A percentile compares a stretch with the other conserved stretches of the same genome.
These are phyloP conservation scores for Lentinula lateritia DNA, from an alignment of 768 basidiomycete species.

Conservation along the genomic window DNA sequence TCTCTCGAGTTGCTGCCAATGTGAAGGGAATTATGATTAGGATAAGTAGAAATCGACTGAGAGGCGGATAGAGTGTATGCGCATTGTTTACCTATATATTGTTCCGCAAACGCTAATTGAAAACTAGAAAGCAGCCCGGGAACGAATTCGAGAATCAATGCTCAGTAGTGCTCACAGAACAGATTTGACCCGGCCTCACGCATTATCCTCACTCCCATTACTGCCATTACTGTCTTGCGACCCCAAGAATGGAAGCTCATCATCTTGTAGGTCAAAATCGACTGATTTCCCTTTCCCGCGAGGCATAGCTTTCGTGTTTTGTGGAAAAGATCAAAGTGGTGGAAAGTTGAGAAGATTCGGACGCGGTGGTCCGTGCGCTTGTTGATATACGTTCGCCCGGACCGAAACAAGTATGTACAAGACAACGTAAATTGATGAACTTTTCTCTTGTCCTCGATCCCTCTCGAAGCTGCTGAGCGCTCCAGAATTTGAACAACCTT, in stretches of 20 bases:
- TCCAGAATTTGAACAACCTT: not conserved
- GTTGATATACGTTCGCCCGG: not conserved
- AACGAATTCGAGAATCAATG: too few species aligned
- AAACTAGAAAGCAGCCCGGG: not conserved
- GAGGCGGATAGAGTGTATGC: too few species aligned
- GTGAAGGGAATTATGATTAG: not conserved
- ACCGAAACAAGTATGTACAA: not conserved
- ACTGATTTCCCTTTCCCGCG: not conserved
- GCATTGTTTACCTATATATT: not conserved
- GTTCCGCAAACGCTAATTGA: not conserved
- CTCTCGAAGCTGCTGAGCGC: not conserved
- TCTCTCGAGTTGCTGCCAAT: not conserved
- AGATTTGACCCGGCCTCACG: not conserved
- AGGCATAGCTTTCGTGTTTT: not conserved
- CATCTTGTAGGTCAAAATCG: not conserved
- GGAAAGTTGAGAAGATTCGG: not conserved
- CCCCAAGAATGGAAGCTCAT: not conserved
- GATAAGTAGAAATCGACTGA: too few species aligned
- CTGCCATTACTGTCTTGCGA: slow-evolving; percentile 5
- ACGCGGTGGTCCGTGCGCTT: not conserved
- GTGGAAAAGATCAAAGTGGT: not conserved
- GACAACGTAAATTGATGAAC: too few species aligned
- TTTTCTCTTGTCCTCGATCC: not conserved
- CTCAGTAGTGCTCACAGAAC: not conserved
- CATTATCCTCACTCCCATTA: not conserved